Percentiles rank a stretch among this genome's conserved stretches.
These are phyloP conservation scores for Sanguinoderma infundibulare DNA, from an alignment of 1,284 basidiomycete species.

Conservation along the genomic window DNA sequence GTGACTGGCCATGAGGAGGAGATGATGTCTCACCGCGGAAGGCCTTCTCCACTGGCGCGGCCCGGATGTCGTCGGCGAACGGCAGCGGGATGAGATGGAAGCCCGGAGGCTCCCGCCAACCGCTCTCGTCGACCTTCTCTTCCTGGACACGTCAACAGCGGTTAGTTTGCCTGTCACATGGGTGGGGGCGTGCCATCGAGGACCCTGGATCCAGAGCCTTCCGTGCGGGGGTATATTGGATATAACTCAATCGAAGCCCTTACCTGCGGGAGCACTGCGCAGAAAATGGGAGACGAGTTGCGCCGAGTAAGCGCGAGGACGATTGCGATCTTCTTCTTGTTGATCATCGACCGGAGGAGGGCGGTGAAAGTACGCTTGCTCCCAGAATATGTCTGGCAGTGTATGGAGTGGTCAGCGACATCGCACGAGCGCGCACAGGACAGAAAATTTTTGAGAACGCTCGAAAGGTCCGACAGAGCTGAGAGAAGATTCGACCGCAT, in stretches of 20 bases:
- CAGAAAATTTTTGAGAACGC: slow-evolving; percentile 7
- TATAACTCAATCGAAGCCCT: slow-evolving; percentile 21
- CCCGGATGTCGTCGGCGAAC: slow-evolving; percentile 93
- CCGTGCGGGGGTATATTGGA: slow-evolving; percentile 23
- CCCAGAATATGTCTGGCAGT: slow-evolving; percentile 79
- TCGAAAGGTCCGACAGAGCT: background rate
- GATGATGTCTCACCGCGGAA: slow-evolving; percentile 52
- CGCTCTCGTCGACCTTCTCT: slow-evolving; percentile 74
- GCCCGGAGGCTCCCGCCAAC: slow-evolving; percentile 86
- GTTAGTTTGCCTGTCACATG: slow-evolving; percentile 18
- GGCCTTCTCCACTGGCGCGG: slow-evolving; percentile 63
- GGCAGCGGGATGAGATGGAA: slow-evolving; percentile 93
- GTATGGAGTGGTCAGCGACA: background rate
- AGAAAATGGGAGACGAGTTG: slow-evolving; percentile 82
- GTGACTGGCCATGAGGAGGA: slow-evolving; percentile 11
- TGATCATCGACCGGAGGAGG: slow-evolving; percentile 82
- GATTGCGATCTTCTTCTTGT: slow-evolving; percentile 84
- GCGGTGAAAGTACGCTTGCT: slow-evolving; percentile 92
- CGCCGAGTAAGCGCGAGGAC: slow-evolving; percentile 74
- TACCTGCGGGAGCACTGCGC: slow-evolving; percentile 88
- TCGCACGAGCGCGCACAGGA: background rate
- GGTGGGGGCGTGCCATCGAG: background rate
- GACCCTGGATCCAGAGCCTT: background rate
- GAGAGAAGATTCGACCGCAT: slow-evolving; percentile 25
- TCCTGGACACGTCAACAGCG: slow-evolving; percentile 49